A percentile compares a stretch with the other conserved stretches of the same genome.
phyloP scores from a whole-genome alignment of 306 rosid species.

The Arachis stenosperma region DNA sequence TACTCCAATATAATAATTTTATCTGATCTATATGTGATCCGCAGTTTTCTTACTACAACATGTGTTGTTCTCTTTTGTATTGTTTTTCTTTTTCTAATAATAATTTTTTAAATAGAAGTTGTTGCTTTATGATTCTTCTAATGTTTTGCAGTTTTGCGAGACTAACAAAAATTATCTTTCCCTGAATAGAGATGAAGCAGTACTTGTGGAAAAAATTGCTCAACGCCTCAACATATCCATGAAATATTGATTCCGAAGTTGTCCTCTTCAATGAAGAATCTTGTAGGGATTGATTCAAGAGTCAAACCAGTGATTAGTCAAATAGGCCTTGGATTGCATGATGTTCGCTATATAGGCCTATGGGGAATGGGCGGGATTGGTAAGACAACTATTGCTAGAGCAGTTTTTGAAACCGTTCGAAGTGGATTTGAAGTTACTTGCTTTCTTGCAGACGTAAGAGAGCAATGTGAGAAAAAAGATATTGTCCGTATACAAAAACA shows the following conservation, averaged over 20 bases:
- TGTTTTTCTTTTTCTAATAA: no score
- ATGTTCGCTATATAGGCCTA: constrained; percentile 34
- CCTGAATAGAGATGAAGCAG: background rate
- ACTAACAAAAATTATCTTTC: background rate
- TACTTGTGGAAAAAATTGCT: background rate
- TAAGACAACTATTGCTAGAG: constrained; percentile 35
- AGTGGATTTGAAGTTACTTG: constrained; percentile 1
- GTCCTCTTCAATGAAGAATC: constrained; percentile 11
- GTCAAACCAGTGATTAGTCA: constrained; percentile 7
- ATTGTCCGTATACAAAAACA: constrained; percentile 19
- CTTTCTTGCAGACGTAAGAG: constrained; percentile 25
- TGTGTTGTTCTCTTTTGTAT: no score
- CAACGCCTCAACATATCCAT: background rate
- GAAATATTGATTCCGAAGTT: constrained; percentile 16
- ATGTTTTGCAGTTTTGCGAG: background rate
- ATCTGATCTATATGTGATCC: no score
- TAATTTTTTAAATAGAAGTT: no score
- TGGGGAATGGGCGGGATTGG: constrained; percentile 41
- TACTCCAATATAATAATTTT: no score
- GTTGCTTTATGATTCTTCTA: background rate
- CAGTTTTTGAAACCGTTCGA: constrained; percentile 4
- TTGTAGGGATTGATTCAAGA: constrained; percentile 30
- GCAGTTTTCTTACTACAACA: no score
- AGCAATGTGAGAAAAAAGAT: background rate
- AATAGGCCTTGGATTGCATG: constrained; percentile 15